Conservation (phyloP, 805 yeast genomes). For the Metschnikowia aberdeeniae region DNA sequence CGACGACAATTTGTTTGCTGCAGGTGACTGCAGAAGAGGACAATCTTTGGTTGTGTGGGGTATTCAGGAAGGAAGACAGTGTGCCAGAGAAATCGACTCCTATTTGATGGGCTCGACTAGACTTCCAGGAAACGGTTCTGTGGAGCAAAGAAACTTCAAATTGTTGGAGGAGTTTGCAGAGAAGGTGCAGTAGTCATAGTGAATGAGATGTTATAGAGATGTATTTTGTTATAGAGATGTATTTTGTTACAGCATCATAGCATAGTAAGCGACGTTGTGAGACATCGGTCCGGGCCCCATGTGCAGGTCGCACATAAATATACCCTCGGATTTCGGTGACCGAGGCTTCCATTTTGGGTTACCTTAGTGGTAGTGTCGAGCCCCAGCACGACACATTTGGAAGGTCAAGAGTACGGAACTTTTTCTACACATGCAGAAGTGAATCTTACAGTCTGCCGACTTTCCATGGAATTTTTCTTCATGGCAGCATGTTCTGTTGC, state of each 20-base stretch:
- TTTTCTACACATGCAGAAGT: background rate
- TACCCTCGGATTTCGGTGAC: constrained; percentile 5
- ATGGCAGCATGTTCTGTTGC: background rate
- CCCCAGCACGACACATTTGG: too few species aligned
- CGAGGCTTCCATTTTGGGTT: constrained; percentile 7
- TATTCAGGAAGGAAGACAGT: constrained; percentile 98
- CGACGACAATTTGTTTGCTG: constrained; percentile 75
- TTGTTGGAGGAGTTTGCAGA: constrained; percentile 74
- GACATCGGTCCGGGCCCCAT: background rate
- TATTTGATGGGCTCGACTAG: constrained; percentile 73
- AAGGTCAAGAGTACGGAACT: too few species aligned
- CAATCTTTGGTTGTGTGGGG: constrained; percentile 99
- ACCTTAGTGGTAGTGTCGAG: constrained; percentile 4
- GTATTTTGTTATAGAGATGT: background rate
- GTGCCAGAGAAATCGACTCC: constrained; percentile 90
- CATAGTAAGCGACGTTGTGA: background rate
- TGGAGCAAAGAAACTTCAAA: constrained; percentile 78
- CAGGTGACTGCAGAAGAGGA: constrained; percentile 99
- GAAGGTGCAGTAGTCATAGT: constrained; percentile 28
- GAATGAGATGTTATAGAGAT: too few species aligned
- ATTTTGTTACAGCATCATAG: background rate
- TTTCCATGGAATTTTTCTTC: background rate
- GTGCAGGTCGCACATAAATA: background rate
- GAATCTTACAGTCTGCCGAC: background rate
- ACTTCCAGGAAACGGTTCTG: constrained; percentile 92